Evolutionary conservation across 2,329 filamentous ascomycete species (phyloP), one percentile per base, ranked within the genome.

Genomic region (Scedosporium minutisporum): DNA sequence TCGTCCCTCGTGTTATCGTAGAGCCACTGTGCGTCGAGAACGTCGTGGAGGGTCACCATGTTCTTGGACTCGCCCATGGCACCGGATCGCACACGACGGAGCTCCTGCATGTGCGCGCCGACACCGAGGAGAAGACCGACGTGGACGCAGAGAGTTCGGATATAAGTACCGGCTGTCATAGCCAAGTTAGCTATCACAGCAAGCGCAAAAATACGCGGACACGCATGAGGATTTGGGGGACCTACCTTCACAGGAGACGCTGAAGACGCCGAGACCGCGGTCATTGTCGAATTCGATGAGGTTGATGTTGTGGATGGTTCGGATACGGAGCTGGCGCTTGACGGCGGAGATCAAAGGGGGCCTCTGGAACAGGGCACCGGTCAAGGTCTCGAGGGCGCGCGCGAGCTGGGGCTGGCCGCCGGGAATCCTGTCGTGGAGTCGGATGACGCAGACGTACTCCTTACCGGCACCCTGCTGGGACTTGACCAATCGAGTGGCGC

Each of bases 401-500:
- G 91, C 88, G 71, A 99, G 93, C 77, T 96, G 93, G 53, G 91
- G 87, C 81, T 96, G 89, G 70, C 93, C 93, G 68, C 93, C 95
- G 61, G 93, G 90, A 62, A 99, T 84, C 80, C 93, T 96, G 80
- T 96, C 93, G 78, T 99, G 95, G 66, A 99, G 84, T 71, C 95
- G 87, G 71, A 97, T 91, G 65, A 99, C 92, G 71, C 90, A 93
- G 62, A 97, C 93, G 75, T 99, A 99, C 81, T 99, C 95, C 82
- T 99, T 99, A 84, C 95, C 95, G 65, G 95, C 95, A 72, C 93
- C 93, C 78, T 99, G 95, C 79, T 99, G 95, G 61, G 93, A 96
- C 84, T 99, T 99, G 76, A 99, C 95, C 64, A 99, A 87, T 72
- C 66, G 61, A 23, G 61, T 62, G 38, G 61, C 61, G 42, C 61